phyloP scores from a whole-genome alignment of 805 yeast species.

The Suhomyces pyralidae region DNA sequence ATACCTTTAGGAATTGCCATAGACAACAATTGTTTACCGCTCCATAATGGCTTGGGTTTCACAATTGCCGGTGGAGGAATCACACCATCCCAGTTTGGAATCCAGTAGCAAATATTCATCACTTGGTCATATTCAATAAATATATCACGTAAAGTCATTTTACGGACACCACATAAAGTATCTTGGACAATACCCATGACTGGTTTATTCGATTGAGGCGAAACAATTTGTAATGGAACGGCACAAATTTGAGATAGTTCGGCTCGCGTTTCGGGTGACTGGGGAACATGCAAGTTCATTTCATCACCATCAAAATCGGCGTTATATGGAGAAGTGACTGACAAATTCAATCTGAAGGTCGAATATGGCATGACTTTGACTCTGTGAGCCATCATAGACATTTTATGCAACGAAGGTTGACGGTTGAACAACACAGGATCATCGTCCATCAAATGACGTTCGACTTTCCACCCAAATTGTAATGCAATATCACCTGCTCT shows the following conservation, averaged over 20 bases:
- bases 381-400: constrained; percentile 99
- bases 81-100: constrained; percentile 98
- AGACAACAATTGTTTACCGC: constrained; percentile 92
- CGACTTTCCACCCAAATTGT: constrained; percentile 99
- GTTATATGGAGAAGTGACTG: constrained; percentile 98
- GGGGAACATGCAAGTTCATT: constrained; percentile 99
- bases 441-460: constrained; percentile 94
- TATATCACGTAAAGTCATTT: constrained; percentile 86
- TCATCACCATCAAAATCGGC: constrained; percentile 99
- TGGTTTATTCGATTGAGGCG: constrained; percentile 98
- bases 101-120: constrained; percentile 96
- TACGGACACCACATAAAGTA: constrained; percentile 94
- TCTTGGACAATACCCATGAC: constrained; percentile 99
- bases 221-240: constrained; percentile 95
- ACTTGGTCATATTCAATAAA: constrained; percentile 91
- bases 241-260: constrained; percentile 94
- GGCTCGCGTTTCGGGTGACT: constrained; percentile 95
- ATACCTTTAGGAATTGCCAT: constrained; percentile 95
- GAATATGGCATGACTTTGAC: constrained; percentile 99
- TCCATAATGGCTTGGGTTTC: constrained; percentile 95
- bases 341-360: constrained; percentile 91
- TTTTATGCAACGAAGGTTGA: constrained; percentile 98
- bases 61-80: constrained; percentile 93
- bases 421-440: constrained; percentile 98
- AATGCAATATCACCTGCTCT: constrained; percentile 97